These are phyloP conservation scores for Suzukiozyma palmioleophila DNA, from an alignment of 1,139 yeast species.

Conservation along the genomic window DNA sequence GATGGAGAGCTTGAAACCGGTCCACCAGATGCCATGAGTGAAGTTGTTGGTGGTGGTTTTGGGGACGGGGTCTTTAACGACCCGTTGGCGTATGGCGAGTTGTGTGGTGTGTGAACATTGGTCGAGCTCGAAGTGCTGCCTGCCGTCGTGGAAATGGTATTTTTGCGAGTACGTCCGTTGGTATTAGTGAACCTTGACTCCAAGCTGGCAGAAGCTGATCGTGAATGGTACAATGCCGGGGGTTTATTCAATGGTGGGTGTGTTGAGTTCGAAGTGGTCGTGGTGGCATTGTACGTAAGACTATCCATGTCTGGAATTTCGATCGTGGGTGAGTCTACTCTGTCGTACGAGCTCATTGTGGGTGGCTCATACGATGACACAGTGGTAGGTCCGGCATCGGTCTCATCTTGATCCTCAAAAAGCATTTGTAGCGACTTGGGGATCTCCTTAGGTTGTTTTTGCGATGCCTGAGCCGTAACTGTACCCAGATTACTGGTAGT, in stretches of 20 bases:
- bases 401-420: slow-evolving; percentile 45
- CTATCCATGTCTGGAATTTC: slow-evolving; percentile 45
- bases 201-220: slow-evolving; percentile 42
- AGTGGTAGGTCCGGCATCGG: background rate
- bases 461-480: slow-evolving; percentile 12
- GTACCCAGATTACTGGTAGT: slow-evolving; percentile 19
- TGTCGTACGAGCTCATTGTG: slow-evolving; percentile 11
- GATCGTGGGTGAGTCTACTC: slow-evolving; percentile 42
- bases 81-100: slow-evolving; percentile 30
- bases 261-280: slow-evolving; percentile 10
- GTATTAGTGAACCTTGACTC: slow-evolving; percentile 33
- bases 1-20: slow-evolving; percentile 38
- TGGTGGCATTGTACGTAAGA: slow-evolving; percentile 18
- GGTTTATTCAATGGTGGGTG: slow-evolving; percentile 38
- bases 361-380: slow-evolving; percentile 15
- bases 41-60: slow-evolving; percentile 28
- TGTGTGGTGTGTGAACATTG: slow-evolving; percentile 22
- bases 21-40: slow-evolving; percentile 14
- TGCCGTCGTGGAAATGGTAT: slow-evolving; percentile 9
- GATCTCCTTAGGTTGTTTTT: slow-evolving; percentile 32
- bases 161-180: slow-evolving; percentile 8
- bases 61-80: slow-evolving; percentile 36
- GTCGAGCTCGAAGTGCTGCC: slow-evolving; percentile 4
- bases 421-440: slow-evolving; percentile 72
- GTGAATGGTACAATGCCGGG: slow-evolving; percentile 46